These are phyloP conservation scores for Xylaria hypoxylon DNA, from an alignment of 2,329 filamentous ascomycete genomes.

Conservation along the genomic window DNA sequence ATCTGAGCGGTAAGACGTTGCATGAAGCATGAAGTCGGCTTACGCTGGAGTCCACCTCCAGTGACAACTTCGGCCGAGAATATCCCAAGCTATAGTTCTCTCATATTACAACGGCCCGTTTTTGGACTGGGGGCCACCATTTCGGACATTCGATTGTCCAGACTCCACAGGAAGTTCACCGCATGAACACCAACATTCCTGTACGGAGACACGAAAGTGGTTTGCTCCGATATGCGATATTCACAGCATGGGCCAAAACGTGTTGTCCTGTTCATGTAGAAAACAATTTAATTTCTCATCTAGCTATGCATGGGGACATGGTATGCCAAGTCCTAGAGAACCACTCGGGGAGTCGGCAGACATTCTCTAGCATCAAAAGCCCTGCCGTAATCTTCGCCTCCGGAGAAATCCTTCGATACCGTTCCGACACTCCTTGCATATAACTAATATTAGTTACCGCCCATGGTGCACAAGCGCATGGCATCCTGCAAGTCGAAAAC, in stretches of 20 bases:
- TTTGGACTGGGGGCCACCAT: background rate
- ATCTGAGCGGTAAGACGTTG: conserved; percentile 21
- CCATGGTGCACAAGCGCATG: background rate
- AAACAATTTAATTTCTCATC: conserved; percentile 10
- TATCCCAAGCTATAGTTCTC: background rate
- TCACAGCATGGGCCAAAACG: conserved; percentile 10
- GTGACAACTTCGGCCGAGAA: conserved; percentile 19
- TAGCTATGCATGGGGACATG: background rate
- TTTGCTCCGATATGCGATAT: conserved; percentile 11
- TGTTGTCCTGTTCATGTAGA: conserved; percentile 19
- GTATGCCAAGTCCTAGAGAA: background rate
- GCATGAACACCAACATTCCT: background rate
- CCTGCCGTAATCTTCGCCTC: conserved; percentile 13
- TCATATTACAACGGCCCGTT: background rate
- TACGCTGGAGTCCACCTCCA: conserved; percentile 20
- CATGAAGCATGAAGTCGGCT: conserved; percentile 32
- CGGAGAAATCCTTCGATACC: conserved; percentile 1
- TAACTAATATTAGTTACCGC: background rate
- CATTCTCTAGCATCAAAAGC: conserved; percentile 2
- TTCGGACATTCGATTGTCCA: conserved; percentile 1
- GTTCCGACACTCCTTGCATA: conserved; percentile 3
- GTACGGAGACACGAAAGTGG: conserved; percentile 12
- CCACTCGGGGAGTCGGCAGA: background rate
- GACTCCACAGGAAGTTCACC: conserved; percentile 1
- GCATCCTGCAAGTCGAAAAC: conserved; percentile 14